These are phyloP conservation scores for Talaromyces liani DNA, from an alignment of 495 filamentous ascomycete genomes.

Conservation along the genomic window DNA sequence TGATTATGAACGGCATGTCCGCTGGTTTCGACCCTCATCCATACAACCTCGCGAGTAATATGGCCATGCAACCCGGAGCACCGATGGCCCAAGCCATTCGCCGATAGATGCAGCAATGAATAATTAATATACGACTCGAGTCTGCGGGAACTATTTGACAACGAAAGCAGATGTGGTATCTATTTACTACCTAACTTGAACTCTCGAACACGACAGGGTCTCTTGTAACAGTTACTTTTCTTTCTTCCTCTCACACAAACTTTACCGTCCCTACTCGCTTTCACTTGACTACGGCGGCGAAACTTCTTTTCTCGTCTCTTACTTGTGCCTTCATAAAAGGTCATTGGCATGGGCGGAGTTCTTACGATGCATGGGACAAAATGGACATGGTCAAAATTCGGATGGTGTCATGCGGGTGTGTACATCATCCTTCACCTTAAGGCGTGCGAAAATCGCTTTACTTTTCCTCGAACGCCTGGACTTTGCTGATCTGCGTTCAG, in stretches of 20 bases:
- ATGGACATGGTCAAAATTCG: slow-evolving; percentile 24
- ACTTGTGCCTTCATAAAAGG: slow-evolving; percentile 12
- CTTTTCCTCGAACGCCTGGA: background rate
- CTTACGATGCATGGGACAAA: slow-evolving; percentile 39
- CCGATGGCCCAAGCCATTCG: slow-evolving; percentile 36
- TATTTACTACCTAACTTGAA: background rate
- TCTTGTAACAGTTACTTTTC: slow-evolving; percentile 2
- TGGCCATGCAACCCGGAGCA: slow-evolving; percentile 34
- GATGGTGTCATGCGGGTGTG: slow-evolving; percentile 23
- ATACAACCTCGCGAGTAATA: slow-evolving; percentile 28
- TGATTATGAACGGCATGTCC: slow-evolving; percentile 55
- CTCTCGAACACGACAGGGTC: background rate
- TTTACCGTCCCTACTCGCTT: slow-evolving; percentile 9
- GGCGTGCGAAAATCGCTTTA: slow-evolving; percentile 20
- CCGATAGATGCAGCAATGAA: background rate
- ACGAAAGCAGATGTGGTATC: background rate
- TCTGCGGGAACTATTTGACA: background rate
- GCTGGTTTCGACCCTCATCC: slow-evolving; percentile 31
- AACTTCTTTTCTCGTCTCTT: slow-evolving; percentile 19
- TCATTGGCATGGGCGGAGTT: slow-evolving; percentile 37
- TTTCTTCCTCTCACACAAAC: background rate
- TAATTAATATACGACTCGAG: background rate
- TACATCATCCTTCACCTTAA: slow-evolving; percentile 20
- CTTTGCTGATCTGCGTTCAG: slow-evolving; percentile 9
- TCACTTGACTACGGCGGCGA: slow-evolving; percentile 6